phyloP scores from a whole-genome alignment of 768 basidiomycete genomes.

The Macrocybe gigantea region DNA sequence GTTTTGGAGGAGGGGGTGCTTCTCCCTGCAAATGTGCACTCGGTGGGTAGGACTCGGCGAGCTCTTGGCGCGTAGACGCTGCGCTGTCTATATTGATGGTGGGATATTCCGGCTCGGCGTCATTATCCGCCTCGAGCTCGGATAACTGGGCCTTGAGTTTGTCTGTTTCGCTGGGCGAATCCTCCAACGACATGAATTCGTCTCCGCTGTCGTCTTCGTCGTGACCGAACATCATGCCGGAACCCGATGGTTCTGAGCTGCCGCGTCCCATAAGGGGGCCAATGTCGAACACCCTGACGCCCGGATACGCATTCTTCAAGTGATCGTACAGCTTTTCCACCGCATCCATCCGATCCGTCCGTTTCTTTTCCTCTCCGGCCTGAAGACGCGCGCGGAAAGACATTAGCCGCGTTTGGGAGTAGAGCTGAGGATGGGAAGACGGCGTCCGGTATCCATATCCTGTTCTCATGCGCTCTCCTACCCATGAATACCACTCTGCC shows the following conservation, averaged over 20 bases:
- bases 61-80: neutral
- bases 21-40: slow-evolving; percentile 31
- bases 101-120: slow-evolving; percentile 31
- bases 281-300: slow-evolving; percentile 59
- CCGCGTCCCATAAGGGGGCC: slow-evolving; percentile 54
- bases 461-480: slow-evolving; percentile 73
- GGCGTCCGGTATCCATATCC: slow-evolving; percentile 79
- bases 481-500: slow-evolving; percentile 90
- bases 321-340: too few species aligned
- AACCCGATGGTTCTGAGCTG: slow-evolving; percentile 31
- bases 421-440: slow-evolving; percentile 67
- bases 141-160: slow-evolving; percentile 57
- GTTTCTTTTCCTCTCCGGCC: slow-evolving; percentile 45
- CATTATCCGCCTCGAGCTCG: slow-evolving; percentile 47
- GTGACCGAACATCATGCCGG: slow-evolving; percentile 57
- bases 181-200: slow-evolving; percentile 37
- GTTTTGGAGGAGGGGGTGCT: slow-evolving; percentile 40
- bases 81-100: slow-evolving; percentile 24
- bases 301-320: slow-evolving; percentile 20
- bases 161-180: slow-evolving; percentile 47
- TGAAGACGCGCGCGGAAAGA: slow-evolving; percentile 60
- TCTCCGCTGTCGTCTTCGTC: slow-evolving; percentile 53
- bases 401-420: slow-evolving; percentile 55
- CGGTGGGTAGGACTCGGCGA: neutral
- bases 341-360: slow-evolving; percentile 18